Evolutionary conservation across 345 rosid genomes (phyloP).

Genomic region (Hevea brasiliensis): DNA sequence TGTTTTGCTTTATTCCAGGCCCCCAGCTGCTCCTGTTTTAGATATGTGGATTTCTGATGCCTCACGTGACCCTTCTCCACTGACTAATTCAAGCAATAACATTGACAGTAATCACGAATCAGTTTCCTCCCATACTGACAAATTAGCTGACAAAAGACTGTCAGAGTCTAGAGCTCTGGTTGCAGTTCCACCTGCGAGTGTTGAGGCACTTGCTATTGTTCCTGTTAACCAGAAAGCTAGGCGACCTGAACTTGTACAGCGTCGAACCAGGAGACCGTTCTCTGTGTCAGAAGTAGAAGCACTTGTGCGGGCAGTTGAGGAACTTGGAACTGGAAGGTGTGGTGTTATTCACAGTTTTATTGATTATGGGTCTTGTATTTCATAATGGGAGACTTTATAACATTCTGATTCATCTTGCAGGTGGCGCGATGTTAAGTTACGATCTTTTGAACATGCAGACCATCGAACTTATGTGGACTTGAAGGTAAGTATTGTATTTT

Average conservation of each 20-base stretch:
- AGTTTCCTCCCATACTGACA: slow-evolving; percentile 42
- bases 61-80: slow-evolving; percentile 35
- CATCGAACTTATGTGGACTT: slow-evolving; percentile 37
- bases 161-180: slow-evolving; percentile 73
- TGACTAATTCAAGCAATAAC: slow-evolving; percentile 28
- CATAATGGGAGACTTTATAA: neutral
- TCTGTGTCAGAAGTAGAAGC: slow-evolving; percentile 96
- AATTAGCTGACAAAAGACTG: slow-evolving; percentile 43
- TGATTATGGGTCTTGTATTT: neutral
- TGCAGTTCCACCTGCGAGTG: slow-evolving; percentile 49
- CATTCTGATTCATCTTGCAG: slow-evolving; percentile 27
- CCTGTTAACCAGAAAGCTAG: slow-evolving; percentile 63
- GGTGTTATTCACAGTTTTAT: slow-evolving; percentile 6
- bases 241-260: slow-evolving; percentile 77
- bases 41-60: slow-evolving; percentile 42
- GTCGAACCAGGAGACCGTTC: slow-evolving; percentile 96
- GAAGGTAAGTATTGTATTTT: slow-evolving; percentile 19
- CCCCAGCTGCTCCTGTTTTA: slow-evolving; percentile 35
- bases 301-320: slow-evolving; percentile 84
- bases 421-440: slow-evolving; percentile 36
- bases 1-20: slow-evolving; percentile 44
- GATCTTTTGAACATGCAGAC: slow-evolving; percentile 26
- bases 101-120: slow-evolving; percentile 47
- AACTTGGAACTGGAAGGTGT: slow-evolving; percentile 94
- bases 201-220: slow-evolving; percentile 61